A percentile compares a stretch with the other conserved stretches of the same genome.
phyloP scores from a whole-genome alignment of 345 rosid species.

The Schrenkiella parvula region DNA sequence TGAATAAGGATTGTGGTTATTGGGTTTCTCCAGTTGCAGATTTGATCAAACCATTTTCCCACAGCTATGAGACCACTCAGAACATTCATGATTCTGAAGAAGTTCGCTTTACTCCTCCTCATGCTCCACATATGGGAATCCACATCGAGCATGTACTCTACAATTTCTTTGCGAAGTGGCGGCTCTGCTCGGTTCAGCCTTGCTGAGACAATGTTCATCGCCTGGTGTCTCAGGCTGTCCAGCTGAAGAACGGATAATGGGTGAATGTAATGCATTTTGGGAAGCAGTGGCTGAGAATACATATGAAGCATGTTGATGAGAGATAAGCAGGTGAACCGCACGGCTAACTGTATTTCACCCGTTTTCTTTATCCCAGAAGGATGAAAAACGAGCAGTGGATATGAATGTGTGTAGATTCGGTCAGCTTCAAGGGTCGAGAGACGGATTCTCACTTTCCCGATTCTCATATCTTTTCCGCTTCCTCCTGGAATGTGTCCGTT shows the following conservation, averaged over 20 bases:
- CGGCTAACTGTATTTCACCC: conserved; percentile 92
- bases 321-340: conserved; percentile 75
- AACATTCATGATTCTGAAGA: conserved; percentile 44
- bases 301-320: conserved; percentile 80
- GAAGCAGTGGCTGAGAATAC: conserved; percentile 82
- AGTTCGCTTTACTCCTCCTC: conserved; percentile 98
- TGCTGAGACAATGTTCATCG: conserved; percentile 78
- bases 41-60: conserved; percentile 89
- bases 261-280: conserved; percentile 92
- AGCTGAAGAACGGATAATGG: conserved; percentile 93
- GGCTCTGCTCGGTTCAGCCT: conserved; percentile 95
- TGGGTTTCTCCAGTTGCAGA: conserved; percentile 94
- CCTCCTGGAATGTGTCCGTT: conserved; percentile 71
- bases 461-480: conserved; percentile 59
- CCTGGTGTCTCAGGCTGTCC: conserved; percentile 85
- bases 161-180: conserved; percentile 83
- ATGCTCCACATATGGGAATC: conserved; percentile 99
- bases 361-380: conserved; percentile 84
- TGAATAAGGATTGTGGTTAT: conserved; percentile 81
- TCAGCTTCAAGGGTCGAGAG: conserved; percentile 92
- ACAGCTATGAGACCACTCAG: conserved; percentile 69
- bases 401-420: conserved; percentile 86
- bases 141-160: conserved; percentile 97
- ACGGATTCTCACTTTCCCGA: conserved; percentile 92
- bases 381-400: conserved; percentile 82